Conservation (phyloP, 176 grass and related monocot genomes). For the Neostapfia colusana region DNA sequence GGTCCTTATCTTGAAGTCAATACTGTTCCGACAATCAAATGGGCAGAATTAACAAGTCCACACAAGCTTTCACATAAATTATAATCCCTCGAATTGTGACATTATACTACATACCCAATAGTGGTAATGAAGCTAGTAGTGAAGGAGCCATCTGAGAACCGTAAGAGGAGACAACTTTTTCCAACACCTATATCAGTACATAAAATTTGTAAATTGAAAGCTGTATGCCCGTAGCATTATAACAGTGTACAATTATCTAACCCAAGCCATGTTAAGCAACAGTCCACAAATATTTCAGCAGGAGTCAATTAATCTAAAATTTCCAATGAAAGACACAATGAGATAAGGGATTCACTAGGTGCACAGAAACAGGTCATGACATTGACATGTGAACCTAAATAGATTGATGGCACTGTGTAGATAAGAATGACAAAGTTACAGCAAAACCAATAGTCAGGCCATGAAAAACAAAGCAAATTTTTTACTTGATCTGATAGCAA, state of each 20-base stretch:
- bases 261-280: not conserved
- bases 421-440: not conserved
- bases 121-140: constrained; percentile 68
- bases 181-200: constrained; percentile 50
- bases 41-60: not conserved
- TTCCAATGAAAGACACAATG: not conserved
- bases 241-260: not conserved
- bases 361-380: not conserved
- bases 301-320: not conserved
- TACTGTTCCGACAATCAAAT: constrained; percentile 40
- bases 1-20: constrained; percentile 71
- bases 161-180: constrained; percentile 64
- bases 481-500: not conserved
- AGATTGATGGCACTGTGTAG: not conserved
- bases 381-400: not conserved
- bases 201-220: constrained; percentile 3
- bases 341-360: not conserved
- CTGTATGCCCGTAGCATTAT: not conserved
- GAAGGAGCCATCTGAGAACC: constrained; percentile 71
- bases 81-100: not conserved
- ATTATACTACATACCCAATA: constrained; percentile 49
- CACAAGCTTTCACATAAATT: not conserved
- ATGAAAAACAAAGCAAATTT: not conserved
- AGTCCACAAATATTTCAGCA: not conserved
- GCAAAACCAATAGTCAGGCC: not conserved